Conservation (phyloP, 176 grass and related monocot genomes). For the Aechmea fasciata region DNA sequence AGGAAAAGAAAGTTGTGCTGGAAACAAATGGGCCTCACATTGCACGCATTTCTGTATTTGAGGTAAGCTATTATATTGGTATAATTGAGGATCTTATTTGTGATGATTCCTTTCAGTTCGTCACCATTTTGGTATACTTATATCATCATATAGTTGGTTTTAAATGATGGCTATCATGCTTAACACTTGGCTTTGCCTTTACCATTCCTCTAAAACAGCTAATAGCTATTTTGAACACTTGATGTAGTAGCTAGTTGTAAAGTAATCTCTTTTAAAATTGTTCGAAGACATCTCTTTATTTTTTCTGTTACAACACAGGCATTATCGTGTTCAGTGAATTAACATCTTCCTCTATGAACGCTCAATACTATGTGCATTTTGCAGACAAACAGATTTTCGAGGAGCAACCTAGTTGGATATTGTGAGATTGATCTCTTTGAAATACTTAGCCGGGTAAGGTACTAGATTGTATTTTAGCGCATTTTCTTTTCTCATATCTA, state of each 20-base stretch:
- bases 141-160: too few relatives aligned
- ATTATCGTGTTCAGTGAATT: too few relatives aligned
- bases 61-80: conserved; percentile 41
- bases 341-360: background rate
- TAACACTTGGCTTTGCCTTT: background rate
- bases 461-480: background rate
- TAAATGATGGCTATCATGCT: too few relatives aligned
- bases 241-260: background rate
- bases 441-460: conserved; percentile 66
- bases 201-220: background rate
- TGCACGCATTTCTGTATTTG: conserved; percentile 78
- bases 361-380: conserved; percentile 7
- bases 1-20: conserved; percentile 91
- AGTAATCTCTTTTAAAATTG: background rate
- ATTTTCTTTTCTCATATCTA: background rate
- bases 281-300: background rate
- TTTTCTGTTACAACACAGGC: too few relatives aligned
- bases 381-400: conserved; percentile 85
- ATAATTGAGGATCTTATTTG: background rate
- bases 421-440: conserved; percentile 88
- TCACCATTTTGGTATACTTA: too few relatives aligned
- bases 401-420: conserved; percentile 90
- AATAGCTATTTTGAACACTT: background rate
- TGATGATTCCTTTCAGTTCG: too few relatives aligned
- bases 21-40: conserved; percentile 84